A percentile compares a stretch with the other conserved stretches of the same genome.
Evolutionary conservation across 331 rosid genomes (phyloP).

Genomic region (Quercus tomentella): DNA sequence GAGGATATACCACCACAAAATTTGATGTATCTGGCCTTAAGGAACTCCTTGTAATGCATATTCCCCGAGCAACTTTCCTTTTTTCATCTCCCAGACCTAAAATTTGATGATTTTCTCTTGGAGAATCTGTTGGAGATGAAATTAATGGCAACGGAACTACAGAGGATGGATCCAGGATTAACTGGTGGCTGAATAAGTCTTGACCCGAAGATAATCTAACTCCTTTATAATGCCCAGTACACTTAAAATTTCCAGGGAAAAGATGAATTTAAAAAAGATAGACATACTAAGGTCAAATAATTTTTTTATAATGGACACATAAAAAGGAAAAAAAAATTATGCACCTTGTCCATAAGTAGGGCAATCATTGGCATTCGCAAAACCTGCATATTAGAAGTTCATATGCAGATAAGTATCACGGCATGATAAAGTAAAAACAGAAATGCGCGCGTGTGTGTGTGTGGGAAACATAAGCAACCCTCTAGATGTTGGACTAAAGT

Average conservation of each 20-base stretch:
- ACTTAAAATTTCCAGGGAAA: slow-evolving; percentile 47
- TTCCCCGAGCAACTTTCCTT: slow-evolving; percentile 81
- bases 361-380: slow-evolving; percentile 79
- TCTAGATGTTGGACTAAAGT: not conserved
- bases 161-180: slow-evolving; percentile 76
- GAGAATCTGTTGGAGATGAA: slow-evolving; percentile 31
- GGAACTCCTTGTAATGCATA: slow-evolving; percentile 71
- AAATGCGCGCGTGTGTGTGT: not conserved
- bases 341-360: slow-evolving; percentile 77
- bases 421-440: slow-evolving; percentile 11
- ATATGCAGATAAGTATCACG: slow-evolving; percentile 13
- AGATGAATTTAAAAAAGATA: slow-evolving; percentile 15
- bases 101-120: slow-evolving; percentile 35
- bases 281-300: not conserved
- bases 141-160: slow-evolving; percentile 29
- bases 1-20: slow-evolving; percentile 76
- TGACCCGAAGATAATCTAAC: slow-evolving; percentile 90
- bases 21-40: slow-evolving; percentile 55
- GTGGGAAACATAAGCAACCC: not conserved
- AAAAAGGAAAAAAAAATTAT: slow-evolving; percentile 2
- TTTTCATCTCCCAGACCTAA: slow-evolving; percentile 43
- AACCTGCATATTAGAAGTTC: slow-evolving; percentile 53
- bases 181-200: slow-evolving; percentile 60
- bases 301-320: not conserved
- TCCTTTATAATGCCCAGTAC: slow-evolving; percentile 63